These are phyloP conservation scores for Mesotaenium endlicherianum DNA, from an alignment of 139 green algal genomes.

Conservation along the genomic window DNA sequence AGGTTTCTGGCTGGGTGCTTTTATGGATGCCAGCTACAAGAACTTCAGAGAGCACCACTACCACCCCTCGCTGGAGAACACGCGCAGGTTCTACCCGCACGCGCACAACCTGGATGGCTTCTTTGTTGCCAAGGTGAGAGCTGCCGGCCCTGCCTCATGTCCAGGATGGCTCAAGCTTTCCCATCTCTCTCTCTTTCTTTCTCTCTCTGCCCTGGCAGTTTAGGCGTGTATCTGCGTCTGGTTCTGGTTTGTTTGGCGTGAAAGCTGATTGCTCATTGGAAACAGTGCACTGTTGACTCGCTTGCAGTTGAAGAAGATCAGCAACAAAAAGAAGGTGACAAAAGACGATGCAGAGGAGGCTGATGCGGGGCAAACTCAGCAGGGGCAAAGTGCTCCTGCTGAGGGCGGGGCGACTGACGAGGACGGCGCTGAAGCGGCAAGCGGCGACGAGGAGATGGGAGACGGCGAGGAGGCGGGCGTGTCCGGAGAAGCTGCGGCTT, in stretches of 20 bases:
- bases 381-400: conserved; percentile 21
- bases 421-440: conserved; percentile 37
- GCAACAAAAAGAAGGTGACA: conserved; percentile 65
- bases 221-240: no score
- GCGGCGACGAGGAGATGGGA: background rate
- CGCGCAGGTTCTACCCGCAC: conserved; percentile 95
- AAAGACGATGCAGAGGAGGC: conserved; percentile 31
- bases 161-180: no score
- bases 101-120: conserved; percentile 99
- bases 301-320: conserved; percentile 90
- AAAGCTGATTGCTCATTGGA: no score
- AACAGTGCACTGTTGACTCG: no score
- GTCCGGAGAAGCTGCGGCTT: conserved; percentile 14
- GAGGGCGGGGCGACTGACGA: conserved; percentile 8
- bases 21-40: conserved; percentile 64
- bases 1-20: background rate
- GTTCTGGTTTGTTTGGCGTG: no score
- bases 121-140: conserved; percentile 87
- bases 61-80: conserved; percentile 81
- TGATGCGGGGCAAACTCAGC: conserved; percentile 37
- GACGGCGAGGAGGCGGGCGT: conserved; percentile 16
- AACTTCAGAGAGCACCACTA: conserved; percentile 89
- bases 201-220: no score
- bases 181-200: no score
- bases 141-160: no score